Evolutionary conservation across 2,329 filamentous ascomycete species (phyloP), one percentile per base, ranked within the genome.

Genomic region (Thermothelomyces thermophilus): DNA sequence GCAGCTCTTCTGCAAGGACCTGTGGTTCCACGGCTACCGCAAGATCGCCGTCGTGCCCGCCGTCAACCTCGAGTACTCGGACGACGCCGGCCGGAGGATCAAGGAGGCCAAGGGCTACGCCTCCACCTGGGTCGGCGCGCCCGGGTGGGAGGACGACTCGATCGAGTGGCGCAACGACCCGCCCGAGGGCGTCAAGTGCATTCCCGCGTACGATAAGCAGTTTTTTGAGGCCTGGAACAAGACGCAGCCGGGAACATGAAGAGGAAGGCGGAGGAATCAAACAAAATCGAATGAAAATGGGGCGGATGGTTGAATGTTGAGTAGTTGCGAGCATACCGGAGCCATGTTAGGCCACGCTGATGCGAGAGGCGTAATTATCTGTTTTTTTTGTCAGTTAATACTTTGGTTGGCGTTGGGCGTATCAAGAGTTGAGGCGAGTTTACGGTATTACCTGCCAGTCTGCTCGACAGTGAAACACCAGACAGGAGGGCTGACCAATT

Each of bases 31-130:
- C 5, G 74, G 75, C 2, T 70, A 70, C 51, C 68, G 72, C 11
- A 76, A 70, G 56, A 77, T 82, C 53, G 77, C 77, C 0, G 75
- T 79, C 0, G 68, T 82, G 9, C 78, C 79, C 0, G 70, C 68
- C 2, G 71, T 82, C 2, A 80, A 77, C 54, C 62, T 82, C 2
- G 77, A 73, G 51, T 81, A 82, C 57, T 69, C 69, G 3, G 65
- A 77, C 53, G 67, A 72, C 2, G 65, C 64, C 3, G 73, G 67
- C 1, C 63, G 57, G 41, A 62, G 62, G 49, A 72, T 78, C 33
- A 82, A 81, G 61, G 56, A 64, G 9, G 51, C 66, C 2, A 77
- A 77, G 58, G 77, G 79, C 0, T 78, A 72, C 59, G 68, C 70
- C 60, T 63, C n/a, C 48, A 55, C n/a, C 3, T 53, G 48, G 43